Percentiles rank a stretch among this genome's conserved stretches.
Conservation (phyloP, 352 stramenopile genomes). For the Thalassiosira delicatula region DNA sequence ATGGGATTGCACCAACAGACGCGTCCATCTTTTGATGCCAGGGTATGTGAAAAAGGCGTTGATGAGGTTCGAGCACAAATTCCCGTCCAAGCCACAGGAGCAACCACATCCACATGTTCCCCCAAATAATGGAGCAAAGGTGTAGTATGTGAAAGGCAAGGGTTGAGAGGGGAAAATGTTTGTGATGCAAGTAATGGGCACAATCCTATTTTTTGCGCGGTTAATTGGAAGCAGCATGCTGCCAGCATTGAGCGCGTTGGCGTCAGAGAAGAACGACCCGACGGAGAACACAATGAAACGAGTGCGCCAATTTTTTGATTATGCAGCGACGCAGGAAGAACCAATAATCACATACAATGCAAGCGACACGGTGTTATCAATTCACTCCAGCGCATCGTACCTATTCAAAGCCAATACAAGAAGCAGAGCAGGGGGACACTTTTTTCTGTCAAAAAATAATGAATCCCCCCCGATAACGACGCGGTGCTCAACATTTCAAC, state of each 20-base stretch:
- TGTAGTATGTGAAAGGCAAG: not conserved
- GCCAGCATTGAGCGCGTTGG: not conserved
- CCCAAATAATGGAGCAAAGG: not conserved
- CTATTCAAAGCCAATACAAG: not conserved
- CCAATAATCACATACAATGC: not conserved
- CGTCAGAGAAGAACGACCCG: not conserved
- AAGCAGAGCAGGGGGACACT: not conserved
- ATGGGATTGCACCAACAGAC: constrained; percentile 52
- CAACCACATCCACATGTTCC: not conserved
- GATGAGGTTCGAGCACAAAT: constrained; percentile 4
- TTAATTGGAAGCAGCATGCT: not conserved
- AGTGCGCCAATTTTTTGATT: not conserved
- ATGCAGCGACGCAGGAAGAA: not conserved
- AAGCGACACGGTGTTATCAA: not conserved
- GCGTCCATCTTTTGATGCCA: constrained; percentile 40
- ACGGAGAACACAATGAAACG: constrained; percentile 4
- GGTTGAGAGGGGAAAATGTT: not conserved
- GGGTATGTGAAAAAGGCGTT: constrained; percentile 30
- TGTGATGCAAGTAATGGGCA: not conserved
- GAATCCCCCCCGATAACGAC: not conserved
- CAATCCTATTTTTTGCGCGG: not conserved
- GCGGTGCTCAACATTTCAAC: not conserved
- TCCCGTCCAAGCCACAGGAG: not conserved
- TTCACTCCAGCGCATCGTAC: not conserved
- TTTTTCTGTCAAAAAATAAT: not conserved